Base-by-base conservation (phyloP, 2,329 filamentous ascomycete species). In the Colletotrichum tofieldiae region DNA sequence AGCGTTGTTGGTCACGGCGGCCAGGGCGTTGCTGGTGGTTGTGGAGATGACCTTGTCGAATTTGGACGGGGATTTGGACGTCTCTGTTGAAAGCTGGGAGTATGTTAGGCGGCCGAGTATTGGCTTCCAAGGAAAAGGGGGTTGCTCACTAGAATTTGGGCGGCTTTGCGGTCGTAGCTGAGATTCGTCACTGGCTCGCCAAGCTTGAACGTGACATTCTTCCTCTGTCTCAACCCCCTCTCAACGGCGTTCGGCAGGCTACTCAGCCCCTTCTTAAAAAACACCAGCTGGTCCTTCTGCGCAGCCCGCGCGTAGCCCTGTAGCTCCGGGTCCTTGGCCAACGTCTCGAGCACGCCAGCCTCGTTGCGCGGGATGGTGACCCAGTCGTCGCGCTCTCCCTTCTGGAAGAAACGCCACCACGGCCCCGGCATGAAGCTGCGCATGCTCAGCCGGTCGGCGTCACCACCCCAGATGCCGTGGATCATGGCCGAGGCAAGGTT, bases 391-490 rank as follows among this genome's bases (percentile, higher is more conserved):
- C n/a, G 54, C 75, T 66, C 65, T 77, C 64, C 41, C 54, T 75
- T 69, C 65, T 77, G 63, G 32, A 64, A 59, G 65, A 68, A 74
- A 37, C 78, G 73, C 73, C 92, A 89, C 67, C 87, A 82, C n/a
- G 86, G 74, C 78, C 85, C 86, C 0, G 84, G 68, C 35, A 81
- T 75, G 12, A 92, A 84, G 62, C 90, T 91, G 76, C 90, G 90
- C 59, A 90, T 90, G 81, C 95, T 98, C 62, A 98, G 85, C 78
- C 92, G 88, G 80, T 93, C 91, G 59, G 97, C 90, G 81, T 98
- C 93, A 6, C 96, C 96, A 29, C 95, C 96, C 81, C 97, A 98
- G 71, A 98, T 94, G 52, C 96, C 96, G 81, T 98, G 96, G 65
- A 94, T 78, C 78, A 91, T 83, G 63, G 92, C 94, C 6, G 94